A percentile compares a stretch with the other conserved stretches of the same genome.
phyloP scores from a whole-genome alignment of 192 early-diverging fungal genomes.

The Spizellomyces punctatus region DNA sequence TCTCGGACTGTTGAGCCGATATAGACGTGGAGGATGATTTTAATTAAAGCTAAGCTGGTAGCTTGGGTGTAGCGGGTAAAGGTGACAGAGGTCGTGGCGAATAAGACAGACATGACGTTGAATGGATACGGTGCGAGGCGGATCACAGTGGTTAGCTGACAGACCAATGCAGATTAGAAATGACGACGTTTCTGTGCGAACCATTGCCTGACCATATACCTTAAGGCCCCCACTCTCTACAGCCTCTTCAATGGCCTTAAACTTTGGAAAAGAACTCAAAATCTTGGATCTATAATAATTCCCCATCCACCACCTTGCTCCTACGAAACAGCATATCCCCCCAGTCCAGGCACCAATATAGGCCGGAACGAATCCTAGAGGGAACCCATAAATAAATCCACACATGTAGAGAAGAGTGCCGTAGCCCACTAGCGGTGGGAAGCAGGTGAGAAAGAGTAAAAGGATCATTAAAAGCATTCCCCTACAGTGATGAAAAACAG shows the following conservation, averaged over 20 bases:
- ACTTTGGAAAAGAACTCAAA: slow-evolving; percentile 18
- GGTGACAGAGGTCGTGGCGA: slow-evolving; percentile 33
- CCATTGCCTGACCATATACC: slow-evolving; percentile 1
- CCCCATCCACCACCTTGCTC: slow-evolving; percentile 26
- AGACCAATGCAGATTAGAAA: not conserved
- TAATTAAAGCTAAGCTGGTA: slow-evolving; percentile 25
- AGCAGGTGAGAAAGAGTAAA: slow-evolving; percentile 61
- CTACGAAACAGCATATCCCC: slow-evolving; percentile 18
- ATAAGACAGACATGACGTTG: slow-evolving; percentile 52
- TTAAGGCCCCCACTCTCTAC: slow-evolving; percentile 34
- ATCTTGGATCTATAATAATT: slow-evolving; percentile 13
- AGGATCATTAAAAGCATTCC: slow-evolving; percentile 46
- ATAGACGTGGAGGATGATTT: slow-evolving; percentile 33
- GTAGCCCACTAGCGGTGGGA: slow-evolving; percentile 73
- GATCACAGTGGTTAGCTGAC: slow-evolving; percentile 65
- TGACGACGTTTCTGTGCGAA: no score
- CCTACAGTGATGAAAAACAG: not conserved
- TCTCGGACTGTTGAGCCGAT: slow-evolving; percentile 36
- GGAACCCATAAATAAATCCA: slow-evolving; percentile 70
- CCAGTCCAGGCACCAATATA: slow-evolving; percentile 51
- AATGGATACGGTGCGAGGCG: slow-evolving; percentile 75
- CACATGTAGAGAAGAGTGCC: slow-evolving; percentile 64
- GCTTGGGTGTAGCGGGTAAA: slow-evolving; percentile 13
- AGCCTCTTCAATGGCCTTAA: slow-evolving; percentile 25
- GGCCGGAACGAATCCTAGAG: slow-evolving; percentile 57